Base-by-base conservation (phyloP, 306 rosid species). In the Quercus bicolor region DNA sequence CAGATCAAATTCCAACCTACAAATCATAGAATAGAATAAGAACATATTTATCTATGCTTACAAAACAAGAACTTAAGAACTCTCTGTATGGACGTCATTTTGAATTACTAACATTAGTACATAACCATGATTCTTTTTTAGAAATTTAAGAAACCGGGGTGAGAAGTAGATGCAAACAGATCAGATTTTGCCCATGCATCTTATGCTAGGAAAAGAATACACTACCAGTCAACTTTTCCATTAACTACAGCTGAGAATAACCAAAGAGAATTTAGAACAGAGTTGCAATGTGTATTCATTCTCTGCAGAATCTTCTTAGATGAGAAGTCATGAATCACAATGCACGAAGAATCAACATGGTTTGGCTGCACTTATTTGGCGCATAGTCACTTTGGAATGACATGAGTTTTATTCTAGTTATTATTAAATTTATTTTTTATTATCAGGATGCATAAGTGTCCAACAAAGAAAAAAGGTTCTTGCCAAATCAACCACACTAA, bases 1-100 rank as follows among this genome's bases (percentile, higher is more conserved):
- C 87, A 95, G 89, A 90, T 95, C 99, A 86, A 93, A 95, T 86
- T 95, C 99, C 88, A 95, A 87, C 86, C 99, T 93, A 85, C 83
- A 75, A 73, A 85, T 78, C 14, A 24, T 21, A 34, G 13, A 81
- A 24, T 21, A 34, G 9, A 81, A 79, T 6, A 57, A 15, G 6
- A 48, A 48, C 16, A 48, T 48, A 48, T 18, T 75, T 64, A 45
- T 19, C 37, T 66, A 66, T 34, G 52, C 72, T 33, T 34, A 66
- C n/a, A 34, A 33, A 33, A 66, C n/a, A 24, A 66, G 6, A 66
- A 34, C 71, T 33, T 8, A 24, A 66, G 3, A 66, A 34, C 26
- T 33, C 14, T 66, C 21, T 3, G 3, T 3, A 66, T 9, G 26
- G 51, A 33, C 0, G 12, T 18, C 51, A 66, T 14, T 12, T 66